Evolutionary conservation across 2,329 filamentous ascomycete species (phyloP).

Genomic region (Zymoseptoria brevis): DNA sequence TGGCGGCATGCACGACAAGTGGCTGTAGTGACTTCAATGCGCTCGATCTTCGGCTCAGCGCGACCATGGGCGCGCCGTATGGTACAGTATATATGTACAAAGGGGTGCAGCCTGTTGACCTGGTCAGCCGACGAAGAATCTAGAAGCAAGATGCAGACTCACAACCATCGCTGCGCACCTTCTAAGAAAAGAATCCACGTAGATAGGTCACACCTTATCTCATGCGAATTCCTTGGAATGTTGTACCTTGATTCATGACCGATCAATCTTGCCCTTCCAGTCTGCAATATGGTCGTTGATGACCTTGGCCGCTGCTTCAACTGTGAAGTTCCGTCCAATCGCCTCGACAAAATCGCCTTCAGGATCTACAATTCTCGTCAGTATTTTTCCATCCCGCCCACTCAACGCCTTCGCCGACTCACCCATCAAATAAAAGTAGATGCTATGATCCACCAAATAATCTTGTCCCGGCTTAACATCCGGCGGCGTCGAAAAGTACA

Average conservation of each 20-base stretch:
- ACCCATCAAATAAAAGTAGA: conserved; percentile 98
- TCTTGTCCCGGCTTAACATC: conserved; percentile 88
- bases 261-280: conserved; percentile 55
- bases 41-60: too few relatives aligned
- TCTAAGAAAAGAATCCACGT: background rate
- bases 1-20: background rate
- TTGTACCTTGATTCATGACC: conserved; percentile 1
- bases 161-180: background rate
- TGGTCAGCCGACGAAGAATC: background rate
- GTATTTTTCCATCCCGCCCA: background rate
- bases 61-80: background rate
- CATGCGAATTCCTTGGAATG: background rate
- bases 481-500: conserved; percentile 91
- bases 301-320: conserved; percentile 72
- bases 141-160: background rate
- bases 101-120: background rate
- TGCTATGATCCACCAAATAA: conserved; percentile 96
- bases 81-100: background rate
- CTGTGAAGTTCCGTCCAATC: conserved; percentile 87
- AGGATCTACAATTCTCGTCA: conserved; percentile 52
- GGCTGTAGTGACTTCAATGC: too few relatives aligned
- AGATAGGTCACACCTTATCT: background rate
- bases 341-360: conserved; percentile 98
- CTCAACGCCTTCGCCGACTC: conserved; percentile 25
- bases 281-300: conserved; percentile 81